A percentile compares a stretch with the other conserved stretches of the same genome.
phyloP scores from a whole-genome alignment of 192 early-diverging fungal genomes.

The Coemansia sp. region DNA sequence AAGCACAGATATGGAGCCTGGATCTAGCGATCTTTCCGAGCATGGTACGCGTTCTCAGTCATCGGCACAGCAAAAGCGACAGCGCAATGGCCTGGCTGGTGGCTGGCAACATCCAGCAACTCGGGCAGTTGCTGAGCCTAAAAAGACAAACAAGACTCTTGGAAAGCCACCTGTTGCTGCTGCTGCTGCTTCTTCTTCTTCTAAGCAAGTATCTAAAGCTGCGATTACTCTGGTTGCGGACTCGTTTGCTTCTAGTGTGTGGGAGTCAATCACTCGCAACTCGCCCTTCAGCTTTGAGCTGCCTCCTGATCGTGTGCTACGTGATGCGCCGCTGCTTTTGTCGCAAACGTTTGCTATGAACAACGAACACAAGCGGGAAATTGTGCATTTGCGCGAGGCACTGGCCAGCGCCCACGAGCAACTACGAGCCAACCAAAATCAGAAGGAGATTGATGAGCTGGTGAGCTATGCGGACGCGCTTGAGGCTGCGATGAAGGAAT shows the following conservation, averaged over 20 bases:
- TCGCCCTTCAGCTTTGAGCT: constrained; percentile 39
- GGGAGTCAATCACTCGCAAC: constrained; percentile 12
- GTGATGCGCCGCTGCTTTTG: constrained; percentile 20
- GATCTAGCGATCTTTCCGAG: constrained; percentile 21
- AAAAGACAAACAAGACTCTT: not conserved
- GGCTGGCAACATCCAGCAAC: constrained; percentile 29
- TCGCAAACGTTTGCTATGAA: constrained; percentile 13
- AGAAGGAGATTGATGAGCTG: constrained; percentile 44
- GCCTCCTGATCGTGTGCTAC: constrained; percentile 5
- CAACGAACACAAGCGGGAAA: constrained; percentile 28
- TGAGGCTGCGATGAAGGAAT: constrained; percentile 11
- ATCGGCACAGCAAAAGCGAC: constrained; percentile 24
- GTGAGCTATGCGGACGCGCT: constrained; percentile 32
- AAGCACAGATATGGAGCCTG: constrained; percentile 1
- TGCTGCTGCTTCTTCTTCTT: not conserved
- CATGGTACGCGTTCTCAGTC: not conserved
- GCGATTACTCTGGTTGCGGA: not conserved
- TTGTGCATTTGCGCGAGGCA: constrained; percentile 33
- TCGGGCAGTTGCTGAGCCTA: not conserved
- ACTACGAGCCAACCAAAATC: not conserved
- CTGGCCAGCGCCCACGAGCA: constrained; percentile 36
- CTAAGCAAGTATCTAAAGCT: not conserved
- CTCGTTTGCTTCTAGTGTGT: not conserved
- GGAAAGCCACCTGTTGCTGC: not conserved
- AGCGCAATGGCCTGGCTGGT: constrained; percentile 34